phyloP scores from a whole-genome alignment of 139 green algal species.

The Chlamydomonas sp. region DNA sequence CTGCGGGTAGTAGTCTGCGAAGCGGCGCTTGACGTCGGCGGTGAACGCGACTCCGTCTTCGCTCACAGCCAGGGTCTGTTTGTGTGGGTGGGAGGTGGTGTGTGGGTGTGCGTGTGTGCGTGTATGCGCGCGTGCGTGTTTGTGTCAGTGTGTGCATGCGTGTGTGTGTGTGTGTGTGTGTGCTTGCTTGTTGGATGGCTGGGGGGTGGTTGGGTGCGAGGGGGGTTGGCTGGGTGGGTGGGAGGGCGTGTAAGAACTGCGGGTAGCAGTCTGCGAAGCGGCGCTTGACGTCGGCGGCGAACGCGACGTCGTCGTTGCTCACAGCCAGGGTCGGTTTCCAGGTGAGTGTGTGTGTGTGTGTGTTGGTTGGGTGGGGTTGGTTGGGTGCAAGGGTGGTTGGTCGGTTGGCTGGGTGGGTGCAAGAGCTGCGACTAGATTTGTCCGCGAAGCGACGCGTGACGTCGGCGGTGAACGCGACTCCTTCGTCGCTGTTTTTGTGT shows the following conservation, averaged over 20 bases:
- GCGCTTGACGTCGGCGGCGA: conserved; percentile 12
- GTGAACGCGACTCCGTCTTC: conserved; percentile 3
- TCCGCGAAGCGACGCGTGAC: no score
- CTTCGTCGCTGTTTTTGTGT: no score
- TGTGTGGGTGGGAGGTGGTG: background rate
- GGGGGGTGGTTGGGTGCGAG: background rate
- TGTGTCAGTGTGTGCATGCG: background rate
- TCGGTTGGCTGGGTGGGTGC: background rate
- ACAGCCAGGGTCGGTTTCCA: background rate
- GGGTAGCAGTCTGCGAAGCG: background rate
- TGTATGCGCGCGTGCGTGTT: background rate
- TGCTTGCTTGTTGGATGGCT: background rate
- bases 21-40: conserved; percentile 10
- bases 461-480: no score
- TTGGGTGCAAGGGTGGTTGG: background rate
- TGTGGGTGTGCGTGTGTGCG: background rate
- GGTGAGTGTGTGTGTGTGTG: background rate
- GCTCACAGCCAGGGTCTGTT: background rate
- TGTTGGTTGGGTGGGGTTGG: background rate
- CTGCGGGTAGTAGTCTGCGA: no score
- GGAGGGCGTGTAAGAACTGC: background rate
- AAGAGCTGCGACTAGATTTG: background rate
- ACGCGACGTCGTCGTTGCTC: background rate
- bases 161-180: background rate
- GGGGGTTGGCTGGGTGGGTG: background rate